Percentiles rank a stretch among this genome's conserved stretches.
Evolutionary conservation across 78 protist genomes (phyloP).

Genomic region (Pigoraptor vietnamica): DNA sequence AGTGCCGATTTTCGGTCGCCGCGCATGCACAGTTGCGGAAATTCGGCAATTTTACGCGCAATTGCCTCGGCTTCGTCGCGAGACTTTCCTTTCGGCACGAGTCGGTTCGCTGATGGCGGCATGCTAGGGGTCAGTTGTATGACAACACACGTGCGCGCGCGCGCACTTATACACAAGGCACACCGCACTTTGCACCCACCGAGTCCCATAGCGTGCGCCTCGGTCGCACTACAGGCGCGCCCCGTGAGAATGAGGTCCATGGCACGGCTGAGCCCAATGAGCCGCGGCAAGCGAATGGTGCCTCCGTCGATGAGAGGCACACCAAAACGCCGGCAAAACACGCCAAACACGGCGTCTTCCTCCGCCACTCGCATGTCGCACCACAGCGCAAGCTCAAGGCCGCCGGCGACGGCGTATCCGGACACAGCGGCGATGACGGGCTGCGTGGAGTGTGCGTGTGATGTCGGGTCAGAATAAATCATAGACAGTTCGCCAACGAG

Average conservation of each 20-base stretch:
- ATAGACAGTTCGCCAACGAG: no score
- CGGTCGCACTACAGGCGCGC: conserved; percentile 26
- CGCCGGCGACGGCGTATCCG: conserved; percentile 89
- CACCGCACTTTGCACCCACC: not conserved
- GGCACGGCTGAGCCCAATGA: conserved; percentile 39
- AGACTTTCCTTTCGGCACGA: not conserved
- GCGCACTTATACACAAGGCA: not conserved
- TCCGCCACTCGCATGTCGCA: conserved; percentile 74
- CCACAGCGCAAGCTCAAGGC: conserved; percentile 84
- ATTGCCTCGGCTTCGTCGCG: not conserved
- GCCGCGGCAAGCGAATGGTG: conserved; percentile 63
- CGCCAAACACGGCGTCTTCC: conserved; percentile 13
- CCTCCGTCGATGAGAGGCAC: conserved; percentile 85
- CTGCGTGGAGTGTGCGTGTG: conserved; percentile 24
- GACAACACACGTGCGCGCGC: no score
- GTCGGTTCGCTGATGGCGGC: not conserved
- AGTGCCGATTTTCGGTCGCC: not conserved
- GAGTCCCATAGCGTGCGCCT: conserved; percentile 45
- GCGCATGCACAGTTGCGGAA: conserved; percentile 17
- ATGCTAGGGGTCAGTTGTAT: not conserved
- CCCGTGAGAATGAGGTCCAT: conserved; percentile 79
- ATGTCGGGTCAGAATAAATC: no score
- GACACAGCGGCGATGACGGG: conserved; percentile 80
- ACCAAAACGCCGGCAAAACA: conserved; percentile 69
- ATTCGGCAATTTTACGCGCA: not conserved